A percentile compares a stretch with the other conserved stretches of the same genome.
phyloP scores from a whole-genome alignment of 2,329 filamentous ascomycete genomes.

The Penicillium sp. region DNA sequence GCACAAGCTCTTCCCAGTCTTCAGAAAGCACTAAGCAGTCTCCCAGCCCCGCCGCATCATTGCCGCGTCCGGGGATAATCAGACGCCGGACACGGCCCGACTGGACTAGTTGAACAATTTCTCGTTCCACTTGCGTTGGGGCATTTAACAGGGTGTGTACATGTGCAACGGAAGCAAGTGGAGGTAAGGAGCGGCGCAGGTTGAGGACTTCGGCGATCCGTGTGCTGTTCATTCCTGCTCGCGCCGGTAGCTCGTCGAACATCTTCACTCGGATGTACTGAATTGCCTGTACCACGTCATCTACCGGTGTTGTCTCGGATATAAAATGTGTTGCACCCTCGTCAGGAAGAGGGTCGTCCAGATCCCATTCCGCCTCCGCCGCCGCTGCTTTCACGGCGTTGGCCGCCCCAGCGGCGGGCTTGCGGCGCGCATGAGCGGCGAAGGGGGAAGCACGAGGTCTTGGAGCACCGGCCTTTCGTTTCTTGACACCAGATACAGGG shows the following conservation, averaged over 20 bases:
- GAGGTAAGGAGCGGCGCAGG: conserved; percentile 54
- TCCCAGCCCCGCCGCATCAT: conserved; percentile 54
- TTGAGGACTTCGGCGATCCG: conserved; percentile 60
- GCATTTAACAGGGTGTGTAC: conserved; percentile 57
- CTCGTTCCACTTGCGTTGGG: conserved; percentile 58
- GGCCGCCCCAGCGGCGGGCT: conserved; percentile 33
- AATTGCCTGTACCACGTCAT: conserved; percentile 54
- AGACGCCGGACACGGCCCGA: conserved; percentile 54
- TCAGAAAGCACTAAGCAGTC: conserved; percentile 57
- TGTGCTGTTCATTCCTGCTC: conserved; percentile 61
- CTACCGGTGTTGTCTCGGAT: conserved; percentile 45
- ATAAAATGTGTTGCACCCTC: conserved; percentile 52
- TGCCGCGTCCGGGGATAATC: conserved; percentile 56
- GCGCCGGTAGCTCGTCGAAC: conserved; percentile 56
- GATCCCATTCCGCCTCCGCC: conserved; percentile 18
- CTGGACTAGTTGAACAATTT: conserved; percentile 54
- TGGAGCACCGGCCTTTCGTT: conserved; percentile 28
- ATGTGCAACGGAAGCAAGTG: conserved; percentile 59
- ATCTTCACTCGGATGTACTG: conserved; percentile 52
- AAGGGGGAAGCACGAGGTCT: conserved; percentile 42
- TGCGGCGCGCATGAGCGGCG: conserved; percentile 40
- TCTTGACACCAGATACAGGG: conserved; percentile 47
- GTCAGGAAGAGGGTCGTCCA: conserved; percentile 49
- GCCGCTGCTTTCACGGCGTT: conserved; percentile 24
- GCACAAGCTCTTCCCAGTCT: conserved; percentile 51